These are phyloP conservation scores for Termitomyces sp. DNA, from an alignment of 768 basidiomycete genomes.

Conservation along the genomic window DNA sequence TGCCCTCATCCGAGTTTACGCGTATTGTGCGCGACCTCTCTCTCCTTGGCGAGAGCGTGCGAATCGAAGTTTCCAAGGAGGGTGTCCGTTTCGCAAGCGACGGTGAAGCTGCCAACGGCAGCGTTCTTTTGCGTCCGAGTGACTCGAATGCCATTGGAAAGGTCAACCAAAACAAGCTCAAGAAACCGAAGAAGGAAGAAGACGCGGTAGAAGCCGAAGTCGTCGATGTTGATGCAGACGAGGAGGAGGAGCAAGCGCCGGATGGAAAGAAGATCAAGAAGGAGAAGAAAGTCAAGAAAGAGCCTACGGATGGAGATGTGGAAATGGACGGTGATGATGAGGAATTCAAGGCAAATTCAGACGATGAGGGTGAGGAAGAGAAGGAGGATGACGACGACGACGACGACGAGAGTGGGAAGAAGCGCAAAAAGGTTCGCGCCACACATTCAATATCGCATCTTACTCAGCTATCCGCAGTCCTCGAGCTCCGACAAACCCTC, in stretches of 20 bases:
- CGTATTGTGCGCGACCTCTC: conserved; percentile 93
- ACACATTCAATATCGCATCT: background rate
- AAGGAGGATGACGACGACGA: conserved; percentile 53
- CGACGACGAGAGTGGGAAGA: conserved; percentile 54
- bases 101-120: conserved; percentile 92
- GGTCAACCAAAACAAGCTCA: conserved; percentile 36
- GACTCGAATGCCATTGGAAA: conserved; percentile 50
- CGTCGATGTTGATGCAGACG: conserved; percentile 44
- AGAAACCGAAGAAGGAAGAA: conserved; percentile 38
- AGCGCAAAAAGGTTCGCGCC: conserved; percentile 61
- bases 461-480: conserved; percentile 25
- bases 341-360: conserved; percentile 48
- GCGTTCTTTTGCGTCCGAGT: conserved; percentile 76
- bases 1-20: conserved; percentile 84
- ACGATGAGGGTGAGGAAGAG: conserved; percentile 55
- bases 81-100: conserved; percentile 91
- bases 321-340: conserved; percentile 45
- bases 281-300: conserved; percentile 47
- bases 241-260: conserved; percentile 43
- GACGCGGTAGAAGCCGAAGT: conserved; percentile 46
- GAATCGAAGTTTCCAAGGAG: conserved; percentile 95
- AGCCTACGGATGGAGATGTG: conserved; percentile 44
- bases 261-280: conserved; percentile 43
- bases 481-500: conserved; percentile 40
- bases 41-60: conserved; percentile 88